Conservation (phyloP, 148 eudicot species). For the Fallopia convolvulus region DNA sequence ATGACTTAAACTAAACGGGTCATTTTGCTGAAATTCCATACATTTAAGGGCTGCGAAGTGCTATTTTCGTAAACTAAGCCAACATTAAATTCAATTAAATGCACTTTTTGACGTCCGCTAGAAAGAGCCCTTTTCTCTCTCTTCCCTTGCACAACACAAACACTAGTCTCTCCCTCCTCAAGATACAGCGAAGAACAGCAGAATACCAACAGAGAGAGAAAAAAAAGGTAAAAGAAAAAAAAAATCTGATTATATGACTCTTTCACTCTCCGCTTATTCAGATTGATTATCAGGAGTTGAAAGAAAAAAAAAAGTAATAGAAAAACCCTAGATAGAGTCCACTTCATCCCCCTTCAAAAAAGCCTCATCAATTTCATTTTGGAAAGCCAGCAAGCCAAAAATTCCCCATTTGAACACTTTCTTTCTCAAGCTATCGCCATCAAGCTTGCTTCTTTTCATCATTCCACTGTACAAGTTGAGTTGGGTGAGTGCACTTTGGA, state of each 20-base stretch:
- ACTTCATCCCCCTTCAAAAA: not conserved
- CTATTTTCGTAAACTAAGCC: not conserved
- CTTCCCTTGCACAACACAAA: not conserved
- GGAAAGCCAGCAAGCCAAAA: not conserved
- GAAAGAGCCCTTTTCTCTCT: constrained; percentile 20
- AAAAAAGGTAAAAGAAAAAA: constrained; percentile 10
- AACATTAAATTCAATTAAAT: constrained; percentile 56
- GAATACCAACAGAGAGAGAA: constrained; percentile 3
- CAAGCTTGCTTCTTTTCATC: not conserved
- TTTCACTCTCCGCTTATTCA: not conserved
- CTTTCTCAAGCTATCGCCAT: not conserved
- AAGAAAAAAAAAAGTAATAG: not conserved
- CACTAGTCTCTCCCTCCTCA: not conserved
- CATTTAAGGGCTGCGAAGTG: not conserved
- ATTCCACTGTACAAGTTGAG: not conserved
- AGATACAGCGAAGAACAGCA: constrained; percentile 30
- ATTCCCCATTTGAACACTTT: not conserved
- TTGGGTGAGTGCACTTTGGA: constrained; percentile 6
- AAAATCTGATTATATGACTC: not conserved
- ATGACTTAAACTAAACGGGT: not conserved
- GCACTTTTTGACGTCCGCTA: constrained; percentile 76
- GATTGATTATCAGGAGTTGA: not conserved
- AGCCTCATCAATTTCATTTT: not conserved
- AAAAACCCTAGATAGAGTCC: constrained; percentile 11
- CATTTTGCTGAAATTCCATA: not conserved